These are phyloP conservation scores for Akanthomyces lecanii DNA, from an alignment of 2,329 filamentous ascomycete species.

Conservation along the genomic window DNA sequence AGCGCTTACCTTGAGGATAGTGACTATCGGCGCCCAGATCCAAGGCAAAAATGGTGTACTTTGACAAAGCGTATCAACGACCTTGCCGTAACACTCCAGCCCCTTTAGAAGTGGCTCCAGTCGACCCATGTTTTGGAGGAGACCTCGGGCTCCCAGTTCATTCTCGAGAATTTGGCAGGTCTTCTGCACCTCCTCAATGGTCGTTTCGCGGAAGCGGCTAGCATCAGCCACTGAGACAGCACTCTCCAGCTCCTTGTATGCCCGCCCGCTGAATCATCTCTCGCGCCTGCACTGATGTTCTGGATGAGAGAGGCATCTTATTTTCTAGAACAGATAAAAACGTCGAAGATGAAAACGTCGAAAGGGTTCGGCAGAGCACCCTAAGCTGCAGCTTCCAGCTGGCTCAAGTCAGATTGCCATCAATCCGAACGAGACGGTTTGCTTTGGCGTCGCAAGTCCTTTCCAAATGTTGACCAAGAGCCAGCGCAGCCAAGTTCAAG, in stretches of 20 bases:
- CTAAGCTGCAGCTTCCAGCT: too few species aligned
- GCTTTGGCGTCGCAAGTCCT: background rate
- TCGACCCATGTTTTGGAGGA: conserved; percentile 40
- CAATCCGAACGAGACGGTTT: background rate
- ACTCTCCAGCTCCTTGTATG: background rate
- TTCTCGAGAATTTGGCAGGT: conserved; percentile 37
- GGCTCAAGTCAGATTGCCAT: background rate
- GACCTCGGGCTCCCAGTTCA: conserved; percentile 33
- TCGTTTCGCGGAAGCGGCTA: conserved; percentile 20
- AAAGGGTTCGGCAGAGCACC: too few species aligned
- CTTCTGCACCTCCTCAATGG: conserved; percentile 33
- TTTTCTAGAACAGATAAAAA: too few species aligned
- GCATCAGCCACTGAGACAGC: background rate
- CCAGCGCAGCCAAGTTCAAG: too few species aligned
- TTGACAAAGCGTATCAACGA: conserved; percentile 41
- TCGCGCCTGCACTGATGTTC: background rate
- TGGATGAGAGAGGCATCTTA: too few species aligned
- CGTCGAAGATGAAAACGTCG: too few species aligned
- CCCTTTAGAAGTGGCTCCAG: conserved; percentile 39
- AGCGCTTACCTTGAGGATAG: conserved; percentile 26
- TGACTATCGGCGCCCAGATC: conserved; percentile 43
- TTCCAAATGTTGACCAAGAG: too few species aligned
- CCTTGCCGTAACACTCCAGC: conserved; percentile 38
- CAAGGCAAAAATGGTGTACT: conserved; percentile 43
- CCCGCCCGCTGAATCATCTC: background rate